phyloP scores from a whole-genome alignment of 345 rosid species.

The Alliaria petiolata region DNA sequence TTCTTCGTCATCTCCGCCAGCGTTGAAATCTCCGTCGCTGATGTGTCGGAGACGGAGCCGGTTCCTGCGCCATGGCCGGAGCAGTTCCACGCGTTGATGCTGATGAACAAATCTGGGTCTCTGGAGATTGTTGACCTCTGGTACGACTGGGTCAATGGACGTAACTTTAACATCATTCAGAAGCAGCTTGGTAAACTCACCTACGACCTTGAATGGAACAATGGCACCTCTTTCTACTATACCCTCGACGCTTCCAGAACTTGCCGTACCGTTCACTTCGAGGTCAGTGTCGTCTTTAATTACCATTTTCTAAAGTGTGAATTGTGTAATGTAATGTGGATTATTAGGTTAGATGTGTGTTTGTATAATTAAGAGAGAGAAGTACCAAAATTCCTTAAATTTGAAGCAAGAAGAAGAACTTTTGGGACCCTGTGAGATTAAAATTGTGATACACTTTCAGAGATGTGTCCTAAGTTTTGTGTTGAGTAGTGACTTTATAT shows the following conservation, averaged over 20 bases:
- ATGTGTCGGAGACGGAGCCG: slow-evolving; percentile 21
- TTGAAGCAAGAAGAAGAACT: neutral
- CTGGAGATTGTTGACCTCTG: slow-evolving; percentile 55
- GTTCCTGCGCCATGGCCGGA: slow-evolving; percentile 61
- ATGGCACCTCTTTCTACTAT: slow-evolving; percentile 57
- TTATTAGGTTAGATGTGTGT: neutral
- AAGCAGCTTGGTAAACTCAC: slow-evolving; percentile 52
- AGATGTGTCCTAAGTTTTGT: neutral
- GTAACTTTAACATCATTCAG: slow-evolving; percentile 71
- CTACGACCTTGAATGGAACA: slow-evolving; percentile 65
- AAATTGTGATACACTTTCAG: no score
- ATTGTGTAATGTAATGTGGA: neutral
- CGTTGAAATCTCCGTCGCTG: neutral
- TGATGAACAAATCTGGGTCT: slow-evolving; percentile 56
- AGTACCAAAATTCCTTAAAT: neutral
- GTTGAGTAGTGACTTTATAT: no score
- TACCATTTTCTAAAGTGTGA: neutral
- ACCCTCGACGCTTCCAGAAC: slow-evolving; percentile 40
- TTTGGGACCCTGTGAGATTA: no score
- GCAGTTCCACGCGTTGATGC: slow-evolving; percentile 54
- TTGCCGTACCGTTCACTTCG: slow-evolving; percentile 42
- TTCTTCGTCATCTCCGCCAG: slow-evolving; percentile 13
- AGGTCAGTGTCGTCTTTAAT: slow-evolving; percentile 30
- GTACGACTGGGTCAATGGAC: slow-evolving; percentile 71
- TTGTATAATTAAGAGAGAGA: neutral